These are phyloP conservation scores for Mucor circinelloides DNA, from an alignment of 371 early-diverging fungal species.

Conservation along the genomic window DNA sequence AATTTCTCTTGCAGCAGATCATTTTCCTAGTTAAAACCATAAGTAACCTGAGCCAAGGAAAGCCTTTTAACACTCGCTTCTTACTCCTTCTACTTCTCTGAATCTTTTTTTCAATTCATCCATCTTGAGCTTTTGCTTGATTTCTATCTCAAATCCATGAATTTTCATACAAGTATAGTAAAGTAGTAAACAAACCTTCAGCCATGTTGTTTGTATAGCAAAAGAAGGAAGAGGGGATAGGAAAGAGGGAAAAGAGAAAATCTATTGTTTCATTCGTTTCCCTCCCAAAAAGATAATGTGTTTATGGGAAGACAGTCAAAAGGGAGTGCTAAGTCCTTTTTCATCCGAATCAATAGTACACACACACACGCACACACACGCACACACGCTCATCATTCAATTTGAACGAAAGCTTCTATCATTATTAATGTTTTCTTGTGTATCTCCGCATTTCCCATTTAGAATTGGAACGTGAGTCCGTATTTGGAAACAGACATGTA, in stretches of 20 bases:
- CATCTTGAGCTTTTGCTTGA: constrained; percentile 52
- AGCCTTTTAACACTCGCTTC: not conserved
- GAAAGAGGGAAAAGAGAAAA: constrained; percentile 5
- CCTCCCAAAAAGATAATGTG: constrained; percentile 4
- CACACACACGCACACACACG: not conserved
- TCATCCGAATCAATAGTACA: constrained; percentile 4
- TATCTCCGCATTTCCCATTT: not conserved
- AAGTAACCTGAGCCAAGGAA: not conserved
- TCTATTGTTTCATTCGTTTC: constrained; percentile 9
- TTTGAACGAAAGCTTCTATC: not conserved
- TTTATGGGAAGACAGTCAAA: constrained; percentile 14
- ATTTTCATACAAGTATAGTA: not conserved
- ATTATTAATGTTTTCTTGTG: not conserved
- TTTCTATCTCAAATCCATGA: not conserved
- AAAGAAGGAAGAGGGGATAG: not conserved
- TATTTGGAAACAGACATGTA: not conserved
- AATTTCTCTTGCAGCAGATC: constrained; percentile 44
- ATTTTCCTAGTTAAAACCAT: constrained; percentile 38
- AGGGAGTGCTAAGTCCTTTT: constrained; percentile 6
- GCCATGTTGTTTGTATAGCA: constrained; percentile 1
- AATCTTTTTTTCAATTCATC: constrained; percentile 63
- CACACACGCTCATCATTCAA: not conserved
- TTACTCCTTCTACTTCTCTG: constrained; percentile 64
- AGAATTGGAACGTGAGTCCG: not conserved
- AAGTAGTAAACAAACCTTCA: not conserved